Conservation (phyloP, 495 filamentous ascomycete species). For the Aspergillus conjunctus region DNA sequence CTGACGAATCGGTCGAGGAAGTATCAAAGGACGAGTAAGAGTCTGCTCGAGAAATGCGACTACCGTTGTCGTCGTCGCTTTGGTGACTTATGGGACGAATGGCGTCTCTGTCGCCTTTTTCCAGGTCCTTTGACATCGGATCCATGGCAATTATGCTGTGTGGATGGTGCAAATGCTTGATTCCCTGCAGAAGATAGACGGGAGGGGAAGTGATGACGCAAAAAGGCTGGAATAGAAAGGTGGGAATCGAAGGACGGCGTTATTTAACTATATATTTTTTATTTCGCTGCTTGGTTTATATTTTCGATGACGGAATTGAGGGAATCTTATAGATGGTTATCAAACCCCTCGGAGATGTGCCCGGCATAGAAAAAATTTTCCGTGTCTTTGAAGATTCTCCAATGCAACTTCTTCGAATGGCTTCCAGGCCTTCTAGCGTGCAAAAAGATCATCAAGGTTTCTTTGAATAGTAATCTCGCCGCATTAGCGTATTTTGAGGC, state of each 20-base stretch:
- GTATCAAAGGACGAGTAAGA: conserved; percentile 26
- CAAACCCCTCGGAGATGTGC: background rate
- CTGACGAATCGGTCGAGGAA: conserved; percentile 19
- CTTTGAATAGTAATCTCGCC: background rate
- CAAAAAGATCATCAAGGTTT: background rate
- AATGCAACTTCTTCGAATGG: background rate
- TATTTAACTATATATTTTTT: too few relatives aligned
- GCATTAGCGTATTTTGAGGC: background rate
- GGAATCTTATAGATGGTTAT: background rate
- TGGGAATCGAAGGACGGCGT: background rate
- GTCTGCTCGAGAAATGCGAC: conserved; percentile 13
- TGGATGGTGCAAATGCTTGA: too few relatives aligned
- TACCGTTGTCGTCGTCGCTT: conserved; percentile 28
- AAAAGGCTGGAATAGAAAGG: background rate
- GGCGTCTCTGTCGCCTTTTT: conserved; percentile 30
- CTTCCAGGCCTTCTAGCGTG: background rate
- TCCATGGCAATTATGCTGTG: conserved; percentile 33
- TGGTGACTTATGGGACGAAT: conserved; percentile 15
- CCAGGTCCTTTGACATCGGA: conserved; percentile 35
- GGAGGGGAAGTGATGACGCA: background rate
- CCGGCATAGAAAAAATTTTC: background rate
- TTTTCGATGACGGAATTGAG: background rate
- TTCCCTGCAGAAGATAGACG: background rate
- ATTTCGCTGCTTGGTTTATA: background rate
- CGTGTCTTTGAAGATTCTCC: background rate